A percentile compares a stretch with the other conserved stretches of the same genome.
Evolutionary conservation across 2,329 filamentous ascomycete genomes (phyloP).

Genomic region (Talaromyces verruculosus): DNA sequence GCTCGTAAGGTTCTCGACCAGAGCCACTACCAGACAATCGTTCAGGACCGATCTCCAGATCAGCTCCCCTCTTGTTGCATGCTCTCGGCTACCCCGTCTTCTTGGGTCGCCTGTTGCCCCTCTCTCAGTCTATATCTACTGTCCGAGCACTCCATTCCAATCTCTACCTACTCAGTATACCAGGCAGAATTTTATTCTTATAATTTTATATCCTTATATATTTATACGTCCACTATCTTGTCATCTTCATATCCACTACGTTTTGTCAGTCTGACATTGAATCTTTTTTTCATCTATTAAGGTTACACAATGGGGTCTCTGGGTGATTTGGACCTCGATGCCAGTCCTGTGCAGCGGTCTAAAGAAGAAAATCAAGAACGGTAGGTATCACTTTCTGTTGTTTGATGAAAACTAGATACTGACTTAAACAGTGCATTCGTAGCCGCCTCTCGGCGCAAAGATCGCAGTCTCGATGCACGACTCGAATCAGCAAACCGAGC

Average conservation of each 20-base stretch:
- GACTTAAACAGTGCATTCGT: constrained; percentile 70
- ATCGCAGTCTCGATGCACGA: constrained; percentile 82
- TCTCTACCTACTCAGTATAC: neutral
- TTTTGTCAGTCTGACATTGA: neutral
- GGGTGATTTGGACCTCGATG: constrained; percentile 26
- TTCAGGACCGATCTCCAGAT: constrained; percentile 6
- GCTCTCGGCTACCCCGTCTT: neutral
- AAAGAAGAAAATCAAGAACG: constrained; percentile 49
- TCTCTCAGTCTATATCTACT: constrained; percentile 18
- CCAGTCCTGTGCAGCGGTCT: constrained; percentile 37
- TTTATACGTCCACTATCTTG: neutral
- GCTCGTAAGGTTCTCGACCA: constrained; percentile 7
- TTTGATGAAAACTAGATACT: constrained; percentile 10
- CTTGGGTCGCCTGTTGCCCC: constrained; percentile 5
- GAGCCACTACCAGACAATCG: neutral
- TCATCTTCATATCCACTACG: neutral
- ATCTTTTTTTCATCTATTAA: neutral
- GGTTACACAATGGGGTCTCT: constrained; percentile 12
- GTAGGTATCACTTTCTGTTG: constrained; percentile 28
- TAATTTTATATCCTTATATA: neutral
- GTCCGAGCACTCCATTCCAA: neutral
- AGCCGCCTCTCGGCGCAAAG: constrained; percentile 81
- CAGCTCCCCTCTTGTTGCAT: neutral
- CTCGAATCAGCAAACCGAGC: constrained; percentile 84
- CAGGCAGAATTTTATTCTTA: neutral